Evolutionary conservation across 306 rosid species (phyloP).

Genomic region (Sophora flavescens): DNA sequence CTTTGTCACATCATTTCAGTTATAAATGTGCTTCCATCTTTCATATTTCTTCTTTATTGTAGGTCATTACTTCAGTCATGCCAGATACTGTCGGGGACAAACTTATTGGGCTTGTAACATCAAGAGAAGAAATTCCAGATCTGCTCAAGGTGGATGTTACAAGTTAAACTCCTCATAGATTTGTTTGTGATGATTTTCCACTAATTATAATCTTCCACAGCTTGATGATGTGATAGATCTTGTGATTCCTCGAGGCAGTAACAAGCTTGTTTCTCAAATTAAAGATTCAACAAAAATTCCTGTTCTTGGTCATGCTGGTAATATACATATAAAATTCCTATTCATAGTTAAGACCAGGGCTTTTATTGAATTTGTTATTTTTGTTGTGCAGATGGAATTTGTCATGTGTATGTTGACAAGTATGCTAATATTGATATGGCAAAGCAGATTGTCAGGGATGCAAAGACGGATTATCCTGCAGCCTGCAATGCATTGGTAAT

Average conservation of each 20-base stretch:
- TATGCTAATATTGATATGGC: constrained; percentile 79
- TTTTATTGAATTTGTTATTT: constrained; percentile 39
- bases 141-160: constrained; percentile 70
- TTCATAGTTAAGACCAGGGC: constrained; percentile 24
- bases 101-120: constrained; percentile 87
- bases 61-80: constrained; percentile 82
- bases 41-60: constrained; percentile 36
- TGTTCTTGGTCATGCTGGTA: constrained; percentile 97
- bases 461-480: constrained; percentile 83
- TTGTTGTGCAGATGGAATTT: constrained; percentile 74
- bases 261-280: constrained; percentile 85
- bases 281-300: constrained; percentile 90
- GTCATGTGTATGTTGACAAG: constrained; percentile 88
- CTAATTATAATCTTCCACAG: constrained; percentile 59
- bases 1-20: constrained; percentile 1
- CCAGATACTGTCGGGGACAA: constrained; percentile 73
- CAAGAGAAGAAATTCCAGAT: constrained; percentile 92
- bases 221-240: constrained; percentile 95
- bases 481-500: constrained; percentile 90
- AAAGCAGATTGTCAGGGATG: constrained; percentile 75
- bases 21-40: constrained; percentile 10
- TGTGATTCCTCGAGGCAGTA: constrained; percentile 96
- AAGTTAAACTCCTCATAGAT: constrained; percentile 25
- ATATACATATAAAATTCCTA: constrained; percentile 23
- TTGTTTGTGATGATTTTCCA: constrained; percentile 40